Percentiles rank a stretch among this genome's conserved stretches.
These are phyloP conservation scores for Picocystis sp. DNA, from an alignment of 163 green algal genomes.

Conservation along the genomic window DNA sequence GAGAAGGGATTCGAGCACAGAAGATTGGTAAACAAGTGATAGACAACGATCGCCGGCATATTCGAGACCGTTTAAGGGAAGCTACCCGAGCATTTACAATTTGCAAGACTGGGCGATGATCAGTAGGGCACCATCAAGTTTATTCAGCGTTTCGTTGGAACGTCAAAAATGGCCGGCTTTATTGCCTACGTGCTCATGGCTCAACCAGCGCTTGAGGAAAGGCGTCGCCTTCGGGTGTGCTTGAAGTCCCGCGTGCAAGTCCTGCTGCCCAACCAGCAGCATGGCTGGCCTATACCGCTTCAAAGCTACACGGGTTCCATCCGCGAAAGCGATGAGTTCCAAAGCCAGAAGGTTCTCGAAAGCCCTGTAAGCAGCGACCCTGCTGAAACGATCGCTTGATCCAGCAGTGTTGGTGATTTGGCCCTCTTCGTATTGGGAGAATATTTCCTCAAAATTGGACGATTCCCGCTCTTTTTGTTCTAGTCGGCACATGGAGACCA, in stretches of 20 bases:
- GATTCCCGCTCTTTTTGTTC: slow-evolving; percentile 18
- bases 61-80: too few species aligned
- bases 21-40: too few species aligned
- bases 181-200: too few species aligned
- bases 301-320: slow-evolving; percentile 14
- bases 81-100: too few species aligned
- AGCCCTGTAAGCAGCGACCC: slow-evolving; percentile 27
- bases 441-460: slow-evolving; percentile 51
- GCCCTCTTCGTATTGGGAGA: slow-evolving; percentile 21
- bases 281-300: slow-evolving; percentile 14
- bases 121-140: too few species aligned
- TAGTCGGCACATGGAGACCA: slow-evolving; percentile 44
- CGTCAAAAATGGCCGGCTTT: too few species aligned
- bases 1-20: too few species aligned
- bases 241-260: slow-evolving; percentile 34
- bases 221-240: slow-evolving; percentile 13
- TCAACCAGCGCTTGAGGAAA: too few species aligned
- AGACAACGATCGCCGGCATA: too few species aligned
- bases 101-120: too few species aligned
- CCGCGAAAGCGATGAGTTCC: slow-evolving; percentile 26
- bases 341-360: slow-evolving; percentile 36
- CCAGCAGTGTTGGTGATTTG: slow-evolving; percentile 30
- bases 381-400: slow-evolving; percentile 21
- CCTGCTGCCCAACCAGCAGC: slow-evolving; percentile 20
- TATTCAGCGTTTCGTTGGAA: too few species aligned